Evolutionary conservation across 2,329 filamentous ascomycete species (phyloP), one percentile per base, ranked within the genome.

Genomic region (Neurospora sp.): DNA sequence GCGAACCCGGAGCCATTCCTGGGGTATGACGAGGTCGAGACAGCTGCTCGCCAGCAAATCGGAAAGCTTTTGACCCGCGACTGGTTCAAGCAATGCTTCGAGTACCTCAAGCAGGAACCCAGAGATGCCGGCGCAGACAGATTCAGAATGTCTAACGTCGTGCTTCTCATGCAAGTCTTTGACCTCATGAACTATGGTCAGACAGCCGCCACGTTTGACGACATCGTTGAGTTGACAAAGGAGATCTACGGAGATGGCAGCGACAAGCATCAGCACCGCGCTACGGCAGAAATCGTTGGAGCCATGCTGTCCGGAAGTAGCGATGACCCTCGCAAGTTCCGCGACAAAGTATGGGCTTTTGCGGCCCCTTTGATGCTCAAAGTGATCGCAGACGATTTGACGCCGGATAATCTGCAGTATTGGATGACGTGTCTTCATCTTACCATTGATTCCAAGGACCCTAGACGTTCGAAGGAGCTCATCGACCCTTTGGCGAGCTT

Each of bases 191-290:
- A 96, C 74, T 89, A 91, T 75, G 92, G 89, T 1, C 82, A 92
- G 68, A 93, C 96, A 0, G 83, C 84, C 15, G 91, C 91, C 33
- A 96, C 89, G 0, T 92, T 97, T 75, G 89, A 95, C 6, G 96
- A 99, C 69, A 89, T 99, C 78, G 91, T 95, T 77, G 90, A 94
- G 74, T 84, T 97, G 71, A 88, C 92, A 5, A 83, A 87, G 70
- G 87, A 88, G 1, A 89, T 96, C 0, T 98, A 93, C 76, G 95
- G 90, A 15, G 95, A 99, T 79, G 96, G 96, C 10, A 96, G 90
- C 75, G 96, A 99, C 78, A 97, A 97, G 80, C 96, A 99, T 79
- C 95, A 99, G 78, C 96, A 99, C 79, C 92, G 96, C 68, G 96
- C 96, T 17, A 97, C 96, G 2, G 88, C 96, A 0, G 96, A 99